phyloP scores from a whole-genome alignment of 2,329 filamentous ascomycete species.

The Fusarium sp. region DNA sequence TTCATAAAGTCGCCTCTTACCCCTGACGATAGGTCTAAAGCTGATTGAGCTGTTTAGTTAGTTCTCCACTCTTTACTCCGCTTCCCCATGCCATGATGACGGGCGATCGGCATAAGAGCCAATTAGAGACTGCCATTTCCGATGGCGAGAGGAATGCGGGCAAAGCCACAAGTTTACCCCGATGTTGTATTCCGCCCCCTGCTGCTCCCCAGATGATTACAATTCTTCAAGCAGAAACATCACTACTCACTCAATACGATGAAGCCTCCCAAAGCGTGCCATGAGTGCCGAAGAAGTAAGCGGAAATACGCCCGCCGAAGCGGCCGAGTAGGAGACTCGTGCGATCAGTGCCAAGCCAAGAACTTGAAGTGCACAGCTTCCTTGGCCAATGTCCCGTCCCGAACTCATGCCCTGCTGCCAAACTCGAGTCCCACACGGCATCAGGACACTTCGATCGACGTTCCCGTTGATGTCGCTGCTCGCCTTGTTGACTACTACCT shows the following conservation, averaged over 20 bases:
- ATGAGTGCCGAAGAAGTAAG: slow-evolving; percentile 23
- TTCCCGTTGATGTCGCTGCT: neutral
- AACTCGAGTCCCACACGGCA: neutral
- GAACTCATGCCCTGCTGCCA: neutral
- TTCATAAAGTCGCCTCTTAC: no score
- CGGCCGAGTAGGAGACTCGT: slow-evolving; percentile 4
- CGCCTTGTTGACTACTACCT: slow-evolving; percentile 14
- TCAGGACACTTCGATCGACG: neutral
- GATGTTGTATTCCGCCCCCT: no score
- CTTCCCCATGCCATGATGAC: no score
- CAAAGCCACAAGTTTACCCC: no score
- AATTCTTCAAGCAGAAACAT: neutral
- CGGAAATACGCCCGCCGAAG: slow-evolving; percentile 15
- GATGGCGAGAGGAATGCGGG: neutral
- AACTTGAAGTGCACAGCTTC: neutral
- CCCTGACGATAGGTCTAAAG: no score
- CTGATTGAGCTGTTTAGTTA: no score
- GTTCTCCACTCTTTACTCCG: no score
- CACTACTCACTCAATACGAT: neutral
- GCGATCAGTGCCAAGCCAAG: slow-evolving; percentile 2
- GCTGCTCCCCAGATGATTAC: no score
- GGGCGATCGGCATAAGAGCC: neutral
- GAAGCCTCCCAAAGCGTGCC: slow-evolving; percentile 23
- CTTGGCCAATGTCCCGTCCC: neutral
- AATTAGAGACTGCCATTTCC: neutral